Base-by-base conservation (phyloP, 441 rosid genomes). In the Erysimum cheiri region DNA sequence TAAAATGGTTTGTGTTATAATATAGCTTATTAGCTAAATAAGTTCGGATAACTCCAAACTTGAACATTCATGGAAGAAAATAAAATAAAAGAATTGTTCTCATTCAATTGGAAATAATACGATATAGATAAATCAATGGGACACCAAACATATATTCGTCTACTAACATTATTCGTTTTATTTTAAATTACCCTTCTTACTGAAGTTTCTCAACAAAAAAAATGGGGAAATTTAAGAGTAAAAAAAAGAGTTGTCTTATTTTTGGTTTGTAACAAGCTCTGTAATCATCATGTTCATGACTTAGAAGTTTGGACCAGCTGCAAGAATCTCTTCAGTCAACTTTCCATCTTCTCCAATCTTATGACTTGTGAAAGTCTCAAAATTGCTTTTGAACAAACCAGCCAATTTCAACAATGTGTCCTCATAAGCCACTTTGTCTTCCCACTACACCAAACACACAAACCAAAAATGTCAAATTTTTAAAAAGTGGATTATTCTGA, bases 371-470 rank as follows among this genome's bases (percentile, higher is more conserved):
- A 90, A 92, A 3, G 83, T 86, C 80, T 75, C 88, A 14, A 92
- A 90, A 68, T 88, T 90, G 60, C 79, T 88, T 90, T 69, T 86
- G 81, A 92, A 92, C 73, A 92, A 79, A 12, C 91, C 88, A 50
- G 79, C 93, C 79, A 92, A 67, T 78, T 87, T 90, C 85, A 86
- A 12, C 75, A 90, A 76, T 12, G 95, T 84, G 33, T 85, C 87
- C 8, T 78, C 65, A 72, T 92, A 86, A 8, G 93, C 95, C 40
- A 77, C 74, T 86, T 90, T 85, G 72, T 90, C 87, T 3, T 79
- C 35, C 95, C 98, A 90, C 94, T 89, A 60, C 77, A 67, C 6
- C 49, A 59, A 50, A 15, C 77, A 67, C 6, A 52, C 24, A 6
- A 64, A 39, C 36, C 60, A 47, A 61, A 39, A 3, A 2, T 37